Conservation (phyloP, 371 early-diverging fungal genomes). For the Mortierella sp. region DNA sequence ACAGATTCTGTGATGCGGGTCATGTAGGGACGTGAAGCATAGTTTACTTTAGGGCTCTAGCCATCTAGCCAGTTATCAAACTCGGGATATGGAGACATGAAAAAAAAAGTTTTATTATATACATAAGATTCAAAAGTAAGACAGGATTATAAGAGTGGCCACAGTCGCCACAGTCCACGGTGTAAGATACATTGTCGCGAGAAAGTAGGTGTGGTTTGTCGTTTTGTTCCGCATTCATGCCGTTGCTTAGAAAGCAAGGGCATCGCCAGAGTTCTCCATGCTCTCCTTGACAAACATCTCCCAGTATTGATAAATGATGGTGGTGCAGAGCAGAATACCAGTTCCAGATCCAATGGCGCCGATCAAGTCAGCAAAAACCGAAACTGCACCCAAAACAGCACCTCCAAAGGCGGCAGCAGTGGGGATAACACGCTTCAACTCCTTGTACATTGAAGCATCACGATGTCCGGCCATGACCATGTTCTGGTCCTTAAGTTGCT, state of each 20-base stretch:
- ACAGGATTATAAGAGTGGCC: too few relatives aligned
- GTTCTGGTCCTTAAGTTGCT: slow-evolving; percentile 97
- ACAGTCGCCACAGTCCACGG: neutral
- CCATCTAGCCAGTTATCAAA: too few relatives aligned
- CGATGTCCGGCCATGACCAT: slow-evolving; percentile 97
- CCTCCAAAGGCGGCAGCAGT: slow-evolving; percentile 97
- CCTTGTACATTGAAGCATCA: slow-evolving; percentile 97
- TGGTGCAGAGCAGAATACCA: slow-evolving; percentile 99
- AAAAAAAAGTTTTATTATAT: slow-evolving; percentile 20
- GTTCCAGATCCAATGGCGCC: slow-evolving; percentile 99
- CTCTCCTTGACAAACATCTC: slow-evolving; percentile 96
- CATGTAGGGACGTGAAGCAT: too few relatives aligned
- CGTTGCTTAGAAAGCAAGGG: slow-evolving; percentile 47
- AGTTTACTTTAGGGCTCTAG: too few relatives aligned
- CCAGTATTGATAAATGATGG: slow-evolving; percentile 99
- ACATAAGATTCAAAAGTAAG: slow-evolving; percentile 11
- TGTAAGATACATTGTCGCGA: neutral
- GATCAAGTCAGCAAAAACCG: slow-evolving; percentile 95
- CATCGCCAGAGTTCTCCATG: slow-evolving; percentile 56
- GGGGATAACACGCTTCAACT: slow-evolving; percentile 98
- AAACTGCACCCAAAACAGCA: slow-evolving; percentile 94
- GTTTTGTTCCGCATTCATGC: neutral
- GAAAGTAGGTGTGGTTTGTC: neutral
- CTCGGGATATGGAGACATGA: too few relatives aligned
- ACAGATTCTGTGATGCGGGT: too few relatives aligned